Conservation (phyloP, 257 asterid species). For the Solanum sejunctum region DNA sequence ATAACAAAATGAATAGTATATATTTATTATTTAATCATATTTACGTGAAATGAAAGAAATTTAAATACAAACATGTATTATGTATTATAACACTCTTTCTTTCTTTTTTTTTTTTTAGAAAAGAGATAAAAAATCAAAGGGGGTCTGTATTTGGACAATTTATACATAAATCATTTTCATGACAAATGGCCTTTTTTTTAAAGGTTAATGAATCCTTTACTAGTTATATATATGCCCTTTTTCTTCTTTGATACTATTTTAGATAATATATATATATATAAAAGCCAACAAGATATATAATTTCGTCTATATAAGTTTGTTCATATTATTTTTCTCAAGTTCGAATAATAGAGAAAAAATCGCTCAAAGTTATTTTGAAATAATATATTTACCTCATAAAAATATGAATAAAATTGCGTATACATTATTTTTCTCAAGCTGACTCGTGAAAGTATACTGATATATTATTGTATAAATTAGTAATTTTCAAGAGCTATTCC, state of each 20-base stretch:
- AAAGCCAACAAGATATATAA: neutral
- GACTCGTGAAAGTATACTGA: fast-evolving
- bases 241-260: neutral
- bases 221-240: neutral
- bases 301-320: neutral
- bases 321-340: neutral
- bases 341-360: fast-evolving
- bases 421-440: fast-evolving
- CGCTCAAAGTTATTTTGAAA: fast-evolving
- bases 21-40: neutral
- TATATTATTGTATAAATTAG: neutral
- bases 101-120: neutral
- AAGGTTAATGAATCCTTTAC: neutral
- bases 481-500: neutral
- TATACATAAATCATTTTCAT: neutral
- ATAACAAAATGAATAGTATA: neutral
- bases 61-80: neutral
- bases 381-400: fast-evolving
- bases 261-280: neutral
- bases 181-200: neutral
- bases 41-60: neutral
- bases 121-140: neutral
- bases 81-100: too few relatives aligned
- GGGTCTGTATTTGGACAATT: neutral
- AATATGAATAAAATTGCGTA: neutral